Evolutionary conservation across 306 rosid genomes (phyloP), one percentile per base, ranked within the genome.

Genomic region (Trifolium subterraneum): DNA sequence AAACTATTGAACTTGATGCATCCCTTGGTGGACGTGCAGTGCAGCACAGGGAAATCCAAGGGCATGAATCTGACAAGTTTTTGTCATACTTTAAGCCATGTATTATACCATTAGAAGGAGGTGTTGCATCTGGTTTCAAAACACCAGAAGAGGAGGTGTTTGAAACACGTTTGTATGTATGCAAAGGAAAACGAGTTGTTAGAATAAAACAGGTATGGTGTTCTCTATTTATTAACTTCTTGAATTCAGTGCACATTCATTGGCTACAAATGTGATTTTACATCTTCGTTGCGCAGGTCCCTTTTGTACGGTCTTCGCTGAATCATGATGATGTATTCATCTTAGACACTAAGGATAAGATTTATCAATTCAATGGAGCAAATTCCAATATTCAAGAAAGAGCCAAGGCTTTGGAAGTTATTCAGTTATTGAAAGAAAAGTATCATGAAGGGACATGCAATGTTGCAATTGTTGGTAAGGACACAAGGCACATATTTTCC

Each of bases 141-240:
- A 86, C 64, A 73, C 87, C 88, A 0, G 97, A 92, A 83, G 93
- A 88, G 84, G 96, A 88, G 72, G 88, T 84, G 80, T 95, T 95
- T 82, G 96, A 95, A 82, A 87, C 92, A 63, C 87, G 88, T 56
- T 84, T 95, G 77, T 95, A 92, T 75, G 74, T 83, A 80, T 95
- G 99, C 88, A 90, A 70, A 84, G 99, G 99, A 88, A 95, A 92
- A 87, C 90, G 99, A 76, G 98, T 95, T 82, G 98, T 95, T 85
- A 89, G 97, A 87, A 86, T 95, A 93, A 95, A 95, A 78, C 96
- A 95, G 99, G 99, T 86, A 86, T 23, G 51, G 61, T 35, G 51
- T 80, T 74, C 68, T 70, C 71, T 59, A 58, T 20, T 73, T 54
- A 14, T 16, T 45, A 42, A 64, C 74, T 76, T 84, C 29, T 22